phyloP scores from a whole-genome alignment of 129 eudicot species.

The Arctium minus region DNA sequence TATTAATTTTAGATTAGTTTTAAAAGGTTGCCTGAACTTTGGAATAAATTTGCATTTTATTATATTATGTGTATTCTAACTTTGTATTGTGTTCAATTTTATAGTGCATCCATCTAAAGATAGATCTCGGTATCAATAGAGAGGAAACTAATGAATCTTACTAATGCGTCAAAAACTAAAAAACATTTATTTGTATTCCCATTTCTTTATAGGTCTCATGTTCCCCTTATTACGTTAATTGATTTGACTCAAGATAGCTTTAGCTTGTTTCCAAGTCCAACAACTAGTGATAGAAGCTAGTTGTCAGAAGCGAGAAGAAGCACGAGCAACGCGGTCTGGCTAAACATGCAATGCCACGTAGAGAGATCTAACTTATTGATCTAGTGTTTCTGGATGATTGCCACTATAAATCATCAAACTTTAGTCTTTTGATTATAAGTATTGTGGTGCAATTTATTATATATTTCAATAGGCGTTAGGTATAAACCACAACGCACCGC shows the following conservation, averaged over 20 bases:
- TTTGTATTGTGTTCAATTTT: not conserved
- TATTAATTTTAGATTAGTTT: no score
- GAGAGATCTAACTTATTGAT: no score
- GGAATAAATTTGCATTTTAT: not conserved
- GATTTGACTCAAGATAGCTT: no score
- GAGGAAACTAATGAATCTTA: not conserved
- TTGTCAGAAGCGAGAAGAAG: no score
- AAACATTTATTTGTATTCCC: not conserved
- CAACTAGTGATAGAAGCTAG: no score
- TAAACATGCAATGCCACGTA: no score
- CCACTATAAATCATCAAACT: not conserved
- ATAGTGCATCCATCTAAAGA: not conserved
- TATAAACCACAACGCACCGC: not conserved
- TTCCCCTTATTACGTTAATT: not conserved
- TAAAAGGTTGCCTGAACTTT: not conserved
- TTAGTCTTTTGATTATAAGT: not conserved
- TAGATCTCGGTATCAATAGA: not conserved
- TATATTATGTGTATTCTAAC: not conserved
- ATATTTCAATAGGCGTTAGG: not conserved
- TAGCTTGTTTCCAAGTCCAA: no score
- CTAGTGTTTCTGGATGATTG: not conserved
- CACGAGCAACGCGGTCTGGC: no score
- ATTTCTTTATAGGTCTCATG: slow-evolving; percentile 14
- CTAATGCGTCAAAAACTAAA: not conserved
- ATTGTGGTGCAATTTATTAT: not conserved